These are phyloP conservation scores for Geotrichum ghanense DNA, from an alignment of 805 yeast species.

Conservation along the genomic window DNA sequence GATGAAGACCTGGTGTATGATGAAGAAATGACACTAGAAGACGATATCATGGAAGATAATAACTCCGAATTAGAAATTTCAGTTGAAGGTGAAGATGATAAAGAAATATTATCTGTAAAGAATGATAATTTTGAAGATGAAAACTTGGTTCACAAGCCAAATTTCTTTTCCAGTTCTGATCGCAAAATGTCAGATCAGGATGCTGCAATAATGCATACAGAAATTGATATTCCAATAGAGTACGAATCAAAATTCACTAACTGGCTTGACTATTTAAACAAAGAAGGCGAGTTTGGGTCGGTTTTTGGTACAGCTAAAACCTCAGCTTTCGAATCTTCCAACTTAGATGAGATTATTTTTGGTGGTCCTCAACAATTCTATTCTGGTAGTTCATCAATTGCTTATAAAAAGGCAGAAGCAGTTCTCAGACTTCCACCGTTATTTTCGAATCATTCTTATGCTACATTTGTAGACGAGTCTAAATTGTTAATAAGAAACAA, in stretches of 20 bases:
- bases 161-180: not conserved
- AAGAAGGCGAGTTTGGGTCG: not conserved
- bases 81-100: slow-evolving; percentile 14
- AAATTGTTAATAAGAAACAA: slow-evolving; percentile 4
- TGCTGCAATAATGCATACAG: not conserved
- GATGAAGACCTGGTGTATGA: slow-evolving; percentile 14
- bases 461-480: slow-evolving; percentile 10
- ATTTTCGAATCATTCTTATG: slow-evolving; percentile 7
- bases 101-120: slow-evolving; percentile 1
- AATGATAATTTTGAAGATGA: slow-evolving; percentile 29
- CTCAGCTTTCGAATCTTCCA: slow-evolving; percentile 18
- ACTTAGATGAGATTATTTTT: slow-evolving; percentile 39
- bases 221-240: not conserved
- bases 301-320: not conserved
- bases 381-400: slow-evolving; percentile 8
- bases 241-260: too few species aligned
- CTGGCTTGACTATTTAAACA: not conserved
- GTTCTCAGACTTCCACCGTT: slow-evolving; percentile 10
- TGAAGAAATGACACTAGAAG: slow-evolving; percentile 36
- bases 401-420: slow-evolving; percentile 8
- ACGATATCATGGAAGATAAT: slow-evolving; percentile 42
- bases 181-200: not conserved
- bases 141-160: not conserved
- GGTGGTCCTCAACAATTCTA: slow-evolving; percentile 21
- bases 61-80: slow-evolving; percentile 30